Evolutionary conservation across 495 filamentous ascomycete genomes (phyloP).

Genomic region (Collariella sp.): DNA sequence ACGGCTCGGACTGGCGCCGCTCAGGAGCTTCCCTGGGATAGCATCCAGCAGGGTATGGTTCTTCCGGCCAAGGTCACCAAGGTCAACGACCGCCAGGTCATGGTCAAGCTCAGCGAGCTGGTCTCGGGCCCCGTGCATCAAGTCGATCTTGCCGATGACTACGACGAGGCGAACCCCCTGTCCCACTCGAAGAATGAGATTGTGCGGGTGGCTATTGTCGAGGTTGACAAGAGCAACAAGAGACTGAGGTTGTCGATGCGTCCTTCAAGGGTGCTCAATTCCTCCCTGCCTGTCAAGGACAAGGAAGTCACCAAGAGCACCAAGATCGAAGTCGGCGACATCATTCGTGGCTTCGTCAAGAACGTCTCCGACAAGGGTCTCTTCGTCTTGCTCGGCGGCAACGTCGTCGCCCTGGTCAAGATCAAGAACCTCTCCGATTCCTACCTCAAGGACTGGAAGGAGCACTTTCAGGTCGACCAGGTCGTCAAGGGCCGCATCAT

Average conservation of each 20-base stretch:
- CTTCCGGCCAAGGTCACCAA: constrained; percentile 77
- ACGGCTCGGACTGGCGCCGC: constrained; percentile 53
- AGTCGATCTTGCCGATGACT: constrained; percentile 79
- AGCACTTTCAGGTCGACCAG: constrained; percentile 74
- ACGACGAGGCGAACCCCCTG: constrained; percentile 53
- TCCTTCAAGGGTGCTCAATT: constrained; percentile 80
- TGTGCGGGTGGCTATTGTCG: constrained; percentile 70
- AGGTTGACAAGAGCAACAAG: constrained; percentile 76
- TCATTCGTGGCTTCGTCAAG: constrained; percentile 83
- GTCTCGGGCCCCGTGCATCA: constrained; percentile 67
- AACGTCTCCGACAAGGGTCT: constrained; percentile 78
- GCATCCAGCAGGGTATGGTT: constrained; percentile 67
- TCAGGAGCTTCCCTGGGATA: constrained; percentile 53
- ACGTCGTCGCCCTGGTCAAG: constrained; percentile 71
- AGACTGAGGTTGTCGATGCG: constrained; percentile 70
- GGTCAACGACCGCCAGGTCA: constrained; percentile 68
- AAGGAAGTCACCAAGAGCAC: constrained; percentile 59
- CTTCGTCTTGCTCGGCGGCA: constrained; percentile 69
- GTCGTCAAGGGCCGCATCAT: constrained; percentile 81
- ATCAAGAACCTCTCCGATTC: constrained; percentile 83
- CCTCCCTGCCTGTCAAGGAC: constrained; percentile 73
- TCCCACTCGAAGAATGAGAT: constrained; percentile 72
- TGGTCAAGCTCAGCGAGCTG: constrained; percentile 73
- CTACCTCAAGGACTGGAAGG: constrained; percentile 93
- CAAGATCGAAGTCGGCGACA: constrained; percentile 67